Base-by-base conservation (phyloP, 768 basidiomycete genomes). In the Tulasnella calospora region DNA sequence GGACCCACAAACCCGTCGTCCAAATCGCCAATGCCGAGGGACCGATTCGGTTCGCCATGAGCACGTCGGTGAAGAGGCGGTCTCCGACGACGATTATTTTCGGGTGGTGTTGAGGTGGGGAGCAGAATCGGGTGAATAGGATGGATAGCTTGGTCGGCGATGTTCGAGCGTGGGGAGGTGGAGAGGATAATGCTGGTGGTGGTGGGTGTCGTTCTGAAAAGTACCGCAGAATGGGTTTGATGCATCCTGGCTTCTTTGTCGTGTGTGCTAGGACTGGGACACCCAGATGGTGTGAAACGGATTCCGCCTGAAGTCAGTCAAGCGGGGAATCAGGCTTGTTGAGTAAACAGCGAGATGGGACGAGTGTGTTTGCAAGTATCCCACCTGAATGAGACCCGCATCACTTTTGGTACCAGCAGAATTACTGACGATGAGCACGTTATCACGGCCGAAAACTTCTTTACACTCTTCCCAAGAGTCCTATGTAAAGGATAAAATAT, bases 371-470 rank as follows among this genome's bases (percentile, higher is more conserved):
- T n/a, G n/a, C n/a, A 30, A 79, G 23, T 10, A 9, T 10, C 51
- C 10, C 80, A 94, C 96, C 84, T 96, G 93, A 69, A 98, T 88
- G 19, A 90, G 90, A 27, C 91, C 92, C 0, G 91, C 94, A 77
- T 90, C 87, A 78, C 86, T 88, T 71, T 79, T 76, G 35, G 94
- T 93, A 1, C 97, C 96, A 0, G 95, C 95, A 27, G 96, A 96
- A 83, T 99, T 99, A 84, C 94, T 95, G 44, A 99, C 96, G 70
- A 99, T 90, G 79, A 99, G 86, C 7, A 99, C 89, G 79, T 94
- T 92, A 0, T 88, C 88, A 35, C 90, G 87, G 0, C 93, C 94
- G 81, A 99, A 98, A 0, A 89, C 87, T 61, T 87, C 84, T 67
- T 90, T 85, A 74, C 95, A 92, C 81, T 90, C 88, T 38, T 86